phyloP scores from a whole-genome alignment of 257 asterid species.

The Datura wrightii region DNA sequence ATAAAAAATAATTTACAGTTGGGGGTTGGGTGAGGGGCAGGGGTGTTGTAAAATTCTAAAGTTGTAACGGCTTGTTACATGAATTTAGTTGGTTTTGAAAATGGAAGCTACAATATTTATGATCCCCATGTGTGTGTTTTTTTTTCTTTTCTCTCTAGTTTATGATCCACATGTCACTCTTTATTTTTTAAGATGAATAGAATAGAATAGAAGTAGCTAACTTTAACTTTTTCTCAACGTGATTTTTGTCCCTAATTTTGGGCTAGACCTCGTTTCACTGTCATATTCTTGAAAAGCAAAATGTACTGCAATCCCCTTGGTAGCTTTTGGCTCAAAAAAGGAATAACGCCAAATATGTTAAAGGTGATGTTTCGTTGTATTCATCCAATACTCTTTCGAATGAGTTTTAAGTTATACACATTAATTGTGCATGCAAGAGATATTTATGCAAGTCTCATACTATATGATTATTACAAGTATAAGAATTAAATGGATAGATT shows the following conservation, averaged over 20 bases:
- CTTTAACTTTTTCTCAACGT: background rate
- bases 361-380: background rate
- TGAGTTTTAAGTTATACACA: too few relatives aligned
- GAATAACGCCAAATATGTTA: background rate
- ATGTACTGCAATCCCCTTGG: background rate
- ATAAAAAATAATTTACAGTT: background rate
- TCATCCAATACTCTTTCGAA: too few relatives aligned
- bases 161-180: background rate
- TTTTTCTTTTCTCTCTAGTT: background rate
- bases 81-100: conserved; percentile 4
- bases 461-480: too few relatives aligned
- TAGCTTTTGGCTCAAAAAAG: background rate
- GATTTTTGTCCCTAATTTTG: conserved; percentile 18
- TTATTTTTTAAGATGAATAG: background rate
- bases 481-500: too few relatives aligned
- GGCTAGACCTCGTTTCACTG: background rate
- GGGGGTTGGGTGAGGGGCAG: background rate
- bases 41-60: background rate
- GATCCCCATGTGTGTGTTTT: background rate
- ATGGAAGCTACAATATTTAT: background rate
- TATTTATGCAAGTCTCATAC: too few relatives aligned
- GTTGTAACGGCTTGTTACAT: conserved; percentile 3
- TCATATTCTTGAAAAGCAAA: background rate
- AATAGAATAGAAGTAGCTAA: background rate
- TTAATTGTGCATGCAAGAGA: too few relatives aligned